Base-by-base conservation (phyloP, 345 rosid genomes). In the Balakata baccata region DNA sequence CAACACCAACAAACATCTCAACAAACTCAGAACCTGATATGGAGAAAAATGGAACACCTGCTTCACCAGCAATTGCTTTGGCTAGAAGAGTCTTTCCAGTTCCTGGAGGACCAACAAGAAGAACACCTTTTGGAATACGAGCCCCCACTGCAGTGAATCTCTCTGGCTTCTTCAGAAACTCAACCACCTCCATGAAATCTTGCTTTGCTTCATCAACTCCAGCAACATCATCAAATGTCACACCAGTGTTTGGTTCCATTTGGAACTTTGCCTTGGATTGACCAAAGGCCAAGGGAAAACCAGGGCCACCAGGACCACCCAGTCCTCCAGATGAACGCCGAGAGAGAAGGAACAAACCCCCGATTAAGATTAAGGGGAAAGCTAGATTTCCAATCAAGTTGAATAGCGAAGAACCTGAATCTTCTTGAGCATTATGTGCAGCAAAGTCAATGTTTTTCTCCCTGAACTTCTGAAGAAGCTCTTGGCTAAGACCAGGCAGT, bases 171-270 rank as follows among this genome's bases (percentile, higher is more conserved):
- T 92, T 95, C 45, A 95, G 72, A 80, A 95, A 95, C 91, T 92
- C 99, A 37, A 95, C 99, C 38, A 95, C 99, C 79, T 95, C 99
- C 96, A 92, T 89, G 87, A 95, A 95, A 75, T 95, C 99, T 75
- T 95, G 99, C 83, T 95, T 95, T 16, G 99, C 99, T 79, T 95
- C 99, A 80, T 95, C 99, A 69, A 95, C 99, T 75, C 99, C 99
- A 53, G 99, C 99, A 58, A 95, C 98, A 74, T 95, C 99, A 77
- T 95, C 97, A 75, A 95, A 95, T 22, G 98, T 95, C 18, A 95
- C 99, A 18, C 99, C 99, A 11, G 99, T 95, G 84, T 86, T 95
- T 11, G 98, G 97, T 75, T 95, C 99, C 99, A 95, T 95, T 66
- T 92, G 99, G 82, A 95, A 95, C 87, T 95, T 95, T 6, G 99